Evolutionary conservation across 768 basidiomycete species (phyloP).

Genomic region (Postia placenta): DNA sequence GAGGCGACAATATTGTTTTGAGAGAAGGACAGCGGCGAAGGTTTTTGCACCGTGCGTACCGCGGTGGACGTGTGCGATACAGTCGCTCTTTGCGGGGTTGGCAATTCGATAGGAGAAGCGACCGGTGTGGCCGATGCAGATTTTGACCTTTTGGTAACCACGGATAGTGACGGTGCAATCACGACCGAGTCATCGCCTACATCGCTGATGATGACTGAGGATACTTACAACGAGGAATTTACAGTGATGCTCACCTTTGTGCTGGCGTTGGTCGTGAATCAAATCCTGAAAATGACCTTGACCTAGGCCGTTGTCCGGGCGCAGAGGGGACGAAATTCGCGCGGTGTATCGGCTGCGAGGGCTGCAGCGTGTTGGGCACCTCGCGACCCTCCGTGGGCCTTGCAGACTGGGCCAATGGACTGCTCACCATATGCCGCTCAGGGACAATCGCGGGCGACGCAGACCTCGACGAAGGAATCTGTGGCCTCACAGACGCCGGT

Average conservation of each 20-base stretch:
- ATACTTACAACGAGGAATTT: constrained; percentile 3
- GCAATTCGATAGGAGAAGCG: constrained; percentile 13
- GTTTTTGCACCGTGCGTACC: constrained; percentile 26
- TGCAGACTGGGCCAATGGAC: too few relatives aligned
- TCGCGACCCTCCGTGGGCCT: too few relatives aligned
- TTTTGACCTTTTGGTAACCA: constrained; percentile 4
- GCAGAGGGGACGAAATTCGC: constrained; percentile 61
- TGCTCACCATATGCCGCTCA: too few relatives aligned
- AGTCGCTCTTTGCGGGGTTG: constrained; percentile 21
- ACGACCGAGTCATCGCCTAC: background rate
- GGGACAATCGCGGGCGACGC: constrained; percentile 7
- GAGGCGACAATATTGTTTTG: constrained; percentile 27
- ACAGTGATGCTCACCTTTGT: constrained; percentile 13
- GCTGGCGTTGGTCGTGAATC: constrained; percentile 31
- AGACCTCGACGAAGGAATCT: background rate
- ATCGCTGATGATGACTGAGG: background rate
- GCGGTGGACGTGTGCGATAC: constrained; percentile 18
- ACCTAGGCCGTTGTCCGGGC: constrained; percentile 45
- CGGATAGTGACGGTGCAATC: background rate
- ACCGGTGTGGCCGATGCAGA: constrained; percentile 10
- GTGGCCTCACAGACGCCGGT: background rate
- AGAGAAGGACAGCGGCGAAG: constrained; percentile 39
- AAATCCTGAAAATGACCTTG: constrained; percentile 74
- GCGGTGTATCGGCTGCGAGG: too few relatives aligned
- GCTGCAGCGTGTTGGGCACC: too few relatives aligned